Percentiles rank a stretch among this genome's conserved stretches.
phyloP scores from a whole-genome alignment of 371 early-diverging fungal genomes.

The Encephalitozoon romaleae region DNA sequence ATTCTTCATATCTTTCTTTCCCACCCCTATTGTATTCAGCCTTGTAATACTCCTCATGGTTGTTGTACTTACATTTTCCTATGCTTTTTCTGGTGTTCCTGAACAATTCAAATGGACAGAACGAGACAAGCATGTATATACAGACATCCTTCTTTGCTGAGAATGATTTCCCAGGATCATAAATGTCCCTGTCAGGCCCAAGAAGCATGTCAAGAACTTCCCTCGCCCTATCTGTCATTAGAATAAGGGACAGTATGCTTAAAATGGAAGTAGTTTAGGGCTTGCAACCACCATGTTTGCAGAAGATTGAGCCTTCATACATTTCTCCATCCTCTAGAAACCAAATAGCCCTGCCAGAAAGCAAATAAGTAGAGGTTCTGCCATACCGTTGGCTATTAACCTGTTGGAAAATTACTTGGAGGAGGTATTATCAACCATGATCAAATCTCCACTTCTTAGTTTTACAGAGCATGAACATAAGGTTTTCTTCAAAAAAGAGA shows the following conservation, averaged over 20 bases:
- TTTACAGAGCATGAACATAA: background rate
- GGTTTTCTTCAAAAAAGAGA: background rate
- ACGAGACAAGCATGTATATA: constrained; percentile 51
- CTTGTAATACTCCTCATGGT: constrained; percentile 14
- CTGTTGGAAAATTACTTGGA: too few species aligned
- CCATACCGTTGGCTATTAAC: too few species aligned
- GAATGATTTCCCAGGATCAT: background rate
- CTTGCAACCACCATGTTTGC: too few species aligned
- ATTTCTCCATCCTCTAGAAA: background rate
- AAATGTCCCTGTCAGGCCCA: constrained; percentile 19
- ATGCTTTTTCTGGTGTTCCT: constrained; percentile 22
- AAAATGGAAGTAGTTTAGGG: too few species aligned
- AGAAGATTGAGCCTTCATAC: background rate
- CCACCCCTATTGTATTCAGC: background rate
- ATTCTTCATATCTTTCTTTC: background rate
- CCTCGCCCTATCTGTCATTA: constrained; percentile 35
- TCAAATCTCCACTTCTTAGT: background rate
- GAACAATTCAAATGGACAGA: constrained; percentile 46
- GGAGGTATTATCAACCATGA: background rate
- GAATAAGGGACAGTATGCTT: background rate
- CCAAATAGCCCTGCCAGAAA: background rate
- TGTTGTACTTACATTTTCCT: constrained; percentile 23
- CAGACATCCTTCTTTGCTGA: constrained; percentile 26
- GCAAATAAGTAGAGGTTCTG: background rate
- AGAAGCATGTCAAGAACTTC: constrained; percentile 23